Evolutionary conservation across 139 green algal genomes (phyloP).

Genomic region (Chlorella sp.): DNA sequence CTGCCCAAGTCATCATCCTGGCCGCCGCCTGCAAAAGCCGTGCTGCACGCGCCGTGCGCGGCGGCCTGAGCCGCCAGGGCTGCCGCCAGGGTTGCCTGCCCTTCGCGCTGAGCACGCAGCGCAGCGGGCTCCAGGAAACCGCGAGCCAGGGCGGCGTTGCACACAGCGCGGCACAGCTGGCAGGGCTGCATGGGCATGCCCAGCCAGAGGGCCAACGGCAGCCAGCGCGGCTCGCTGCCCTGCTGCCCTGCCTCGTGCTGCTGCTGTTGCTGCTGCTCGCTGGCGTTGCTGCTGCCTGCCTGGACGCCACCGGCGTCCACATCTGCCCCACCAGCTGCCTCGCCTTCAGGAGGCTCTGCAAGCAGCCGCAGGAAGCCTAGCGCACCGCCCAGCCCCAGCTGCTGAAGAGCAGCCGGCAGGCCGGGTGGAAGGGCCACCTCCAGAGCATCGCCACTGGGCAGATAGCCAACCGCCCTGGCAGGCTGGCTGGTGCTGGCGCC

Average conservation of each 20-base stretch:
- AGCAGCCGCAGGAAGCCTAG: slow-evolving; percentile 63
- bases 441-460: slow-evolving; percentile 8
- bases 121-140: slow-evolving; percentile 59
- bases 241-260: not conserved
- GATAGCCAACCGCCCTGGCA: slow-evolving; percentile 25
- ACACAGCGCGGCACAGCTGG: slow-evolving; percentile 79
- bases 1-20: slow-evolving; percentile 30
- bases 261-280: not conserved
- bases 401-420: slow-evolving; percentile 28
- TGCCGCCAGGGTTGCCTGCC: slow-evolving; percentile 56
- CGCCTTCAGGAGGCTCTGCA: too few species aligned
- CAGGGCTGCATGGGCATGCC: slow-evolving; percentile 80
- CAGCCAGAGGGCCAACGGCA: slow-evolving; percentile 77
- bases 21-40: slow-evolving; percentile 7
- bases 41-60: slow-evolving; percentile 55
- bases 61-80: slow-evolving; percentile 57
- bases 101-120: slow-evolving; percentile 38
- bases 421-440: slow-evolving; percentile 33
- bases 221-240: slow-evolving; percentile 50
- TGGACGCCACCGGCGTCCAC: too few species aligned
- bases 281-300: not conserved
- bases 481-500: not conserved
- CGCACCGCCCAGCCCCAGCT: slow-evolving; percentile 57
- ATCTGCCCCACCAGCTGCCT: too few species aligned
- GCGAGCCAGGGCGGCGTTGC: slow-evolving; percentile 45